A percentile compares a stretch with the other conserved stretches of the same genome.
Evolutionary conservation across 1,139 yeast genomes (phyloP).

Genomic region (Suhomyces anneliseae): DNA sequence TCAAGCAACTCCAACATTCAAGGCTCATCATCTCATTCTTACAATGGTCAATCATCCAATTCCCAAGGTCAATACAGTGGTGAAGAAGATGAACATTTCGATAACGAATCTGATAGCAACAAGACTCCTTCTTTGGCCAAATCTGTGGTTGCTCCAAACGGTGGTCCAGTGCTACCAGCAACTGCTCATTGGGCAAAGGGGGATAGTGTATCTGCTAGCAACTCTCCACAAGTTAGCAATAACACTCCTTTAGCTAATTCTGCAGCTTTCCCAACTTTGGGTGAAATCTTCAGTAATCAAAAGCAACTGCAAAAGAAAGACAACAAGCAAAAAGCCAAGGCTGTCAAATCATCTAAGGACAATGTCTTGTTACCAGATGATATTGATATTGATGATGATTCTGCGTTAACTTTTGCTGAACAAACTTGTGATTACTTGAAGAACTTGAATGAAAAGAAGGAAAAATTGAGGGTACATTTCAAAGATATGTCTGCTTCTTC

Average conservation of each 20-base stretch:
- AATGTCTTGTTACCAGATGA: constrained; percentile 36
- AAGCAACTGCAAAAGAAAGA: constrained; percentile 35
- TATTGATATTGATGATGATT: constrained; percentile 41
- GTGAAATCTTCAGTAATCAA: constrained; percentile 56
- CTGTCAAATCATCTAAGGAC: constrained; percentile 27
- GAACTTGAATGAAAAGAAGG: constrained; percentile 31
- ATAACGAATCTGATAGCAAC: constrained; percentile 11
- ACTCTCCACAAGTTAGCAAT: constrained; percentile 37
- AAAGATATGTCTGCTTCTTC: constrained; percentile 20
- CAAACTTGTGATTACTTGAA: constrained; percentile 37
- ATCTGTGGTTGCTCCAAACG: constrained; percentile 3
- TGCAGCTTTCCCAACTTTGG: constrained; percentile 72
- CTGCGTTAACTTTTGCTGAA: constrained; percentile 38
- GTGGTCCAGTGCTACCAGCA: constrained; percentile 49
- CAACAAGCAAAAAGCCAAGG: constrained; percentile 28
- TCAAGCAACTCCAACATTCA: constrained; percentile 15
- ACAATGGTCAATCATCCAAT: constrained; percentile 3
- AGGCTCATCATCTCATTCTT: constrained; percentile 11
- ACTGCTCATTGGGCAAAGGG: constrained; percentile 60
- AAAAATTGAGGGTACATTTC: constrained; percentile 37
- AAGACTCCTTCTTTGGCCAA: constrained; percentile 6
- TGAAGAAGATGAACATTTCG: constrained; percentile 22
- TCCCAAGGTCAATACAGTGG: constrained; percentile 15
- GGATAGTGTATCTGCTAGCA: constrained; percentile 24
- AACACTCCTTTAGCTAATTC: constrained; percentile 48